Evolutionary conservation across 1,284 basidiomycete species (phyloP).

Genomic region (Cerioporus squamosus): DNA sequence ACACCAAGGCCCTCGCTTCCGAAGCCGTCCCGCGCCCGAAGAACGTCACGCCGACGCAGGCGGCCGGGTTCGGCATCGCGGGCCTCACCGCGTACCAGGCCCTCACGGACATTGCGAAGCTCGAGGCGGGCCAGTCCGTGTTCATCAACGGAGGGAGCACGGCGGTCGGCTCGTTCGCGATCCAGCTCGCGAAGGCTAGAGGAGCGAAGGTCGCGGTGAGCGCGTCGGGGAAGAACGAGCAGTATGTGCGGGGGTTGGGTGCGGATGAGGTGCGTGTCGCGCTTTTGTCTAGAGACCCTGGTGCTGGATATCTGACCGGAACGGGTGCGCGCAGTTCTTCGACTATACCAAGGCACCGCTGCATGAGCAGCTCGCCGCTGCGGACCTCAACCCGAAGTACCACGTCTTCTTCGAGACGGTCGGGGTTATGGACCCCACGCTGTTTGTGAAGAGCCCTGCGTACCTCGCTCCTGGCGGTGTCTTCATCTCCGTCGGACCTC

Average conservation of each 20-base stretch:
- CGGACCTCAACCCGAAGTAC: constrained; percentile 44
- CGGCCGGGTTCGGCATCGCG: constrained; percentile 21
- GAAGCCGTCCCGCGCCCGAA: constrained; percentile 19
- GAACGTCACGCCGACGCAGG: constrained; percentile 21
- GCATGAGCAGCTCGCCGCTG: constrained; percentile 42
- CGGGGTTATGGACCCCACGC: constrained; percentile 32
- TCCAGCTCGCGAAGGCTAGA: constrained; percentile 33
- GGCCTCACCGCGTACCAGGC: constrained; percentile 28
- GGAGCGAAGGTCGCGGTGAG: constrained; percentile 31
- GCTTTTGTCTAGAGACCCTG: background rate
- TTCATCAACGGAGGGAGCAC: constrained; percentile 33
- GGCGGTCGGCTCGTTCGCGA: constrained; percentile 26
- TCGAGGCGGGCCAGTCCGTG: constrained; percentile 27
- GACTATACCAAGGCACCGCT: constrained; percentile 61
- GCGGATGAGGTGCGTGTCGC: constrained; percentile 28
- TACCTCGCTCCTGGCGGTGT: constrained; percentile 28
- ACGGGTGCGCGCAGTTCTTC: constrained; percentile 42
- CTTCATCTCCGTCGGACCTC: constrained; percentile 28
- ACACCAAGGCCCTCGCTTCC: constrained; percentile 18
- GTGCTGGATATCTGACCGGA: background rate
- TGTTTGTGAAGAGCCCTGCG: constrained; percentile 26
- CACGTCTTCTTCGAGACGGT: constrained; percentile 49
- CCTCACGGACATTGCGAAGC: constrained; percentile 15
- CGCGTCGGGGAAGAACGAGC: constrained; percentile 33
- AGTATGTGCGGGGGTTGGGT: constrained; percentile 29